These are phyloP conservation scores for Mycena leptocephala DNA, from an alignment of 768 basidiomycete genomes.

Conservation along the genomic window DNA sequence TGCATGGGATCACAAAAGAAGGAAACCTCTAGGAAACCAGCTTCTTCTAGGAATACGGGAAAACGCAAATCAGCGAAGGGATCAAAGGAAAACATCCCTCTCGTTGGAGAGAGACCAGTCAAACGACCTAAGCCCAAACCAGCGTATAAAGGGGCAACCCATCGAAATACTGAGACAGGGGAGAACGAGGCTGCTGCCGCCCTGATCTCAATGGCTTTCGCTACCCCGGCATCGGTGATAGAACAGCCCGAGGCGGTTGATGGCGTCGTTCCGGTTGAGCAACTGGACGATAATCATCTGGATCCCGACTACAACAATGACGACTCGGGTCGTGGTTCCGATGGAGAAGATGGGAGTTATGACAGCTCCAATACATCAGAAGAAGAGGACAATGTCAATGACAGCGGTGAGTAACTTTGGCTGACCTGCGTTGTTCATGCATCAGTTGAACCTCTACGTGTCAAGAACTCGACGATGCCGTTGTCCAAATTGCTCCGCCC, in stretches of 20 bases:
- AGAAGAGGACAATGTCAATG: background rate
- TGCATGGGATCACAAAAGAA: background rate
- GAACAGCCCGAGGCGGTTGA: background rate
- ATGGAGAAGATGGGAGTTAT: background rate
- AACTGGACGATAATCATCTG: background rate
- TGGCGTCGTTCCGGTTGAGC: background rate
- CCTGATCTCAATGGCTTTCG: background rate
- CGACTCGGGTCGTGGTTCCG: background rate
- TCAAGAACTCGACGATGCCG: background rate
- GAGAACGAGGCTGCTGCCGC: background rate
- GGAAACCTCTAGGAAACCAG: background rate
- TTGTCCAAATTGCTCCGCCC: background rate
- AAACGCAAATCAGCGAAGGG: no score
- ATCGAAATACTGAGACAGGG: background rate
- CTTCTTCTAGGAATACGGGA: background rate
- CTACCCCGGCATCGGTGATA: background rate
- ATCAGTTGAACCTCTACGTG: background rate
- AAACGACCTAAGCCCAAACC: background rate
- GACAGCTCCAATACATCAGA: background rate
- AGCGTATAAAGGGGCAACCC: background rate
- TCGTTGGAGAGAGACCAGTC: no score
- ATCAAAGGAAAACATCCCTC: no score
- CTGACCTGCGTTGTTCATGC: background rate
- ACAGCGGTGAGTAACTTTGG: background rate
- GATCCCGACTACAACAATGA: background rate